Base-by-base conservation (phyloP, 495 filamentous ascomycete species). In the Glarea lozoyensis region DNA sequence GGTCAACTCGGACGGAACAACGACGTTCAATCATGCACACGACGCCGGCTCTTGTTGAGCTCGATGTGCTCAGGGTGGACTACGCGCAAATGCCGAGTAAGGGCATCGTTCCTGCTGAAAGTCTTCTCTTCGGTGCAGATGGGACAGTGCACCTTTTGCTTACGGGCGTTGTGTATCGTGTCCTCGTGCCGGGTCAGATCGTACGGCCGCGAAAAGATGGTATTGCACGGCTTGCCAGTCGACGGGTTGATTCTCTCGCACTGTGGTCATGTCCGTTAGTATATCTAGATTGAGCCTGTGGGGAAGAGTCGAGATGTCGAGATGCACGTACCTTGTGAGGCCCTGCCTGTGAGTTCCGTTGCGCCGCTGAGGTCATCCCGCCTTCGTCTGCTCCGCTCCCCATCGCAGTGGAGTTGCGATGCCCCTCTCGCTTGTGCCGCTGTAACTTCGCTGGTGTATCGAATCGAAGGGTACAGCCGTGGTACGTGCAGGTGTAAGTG, bases 91-190 rank as follows among this genome's bases (percentile, higher is more conserved):
- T 96, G 90, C 43, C 90, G 72, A 11, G 90, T 96, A 30, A 95
- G 72, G 2, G 73, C 92, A 68, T 96, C 92, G 49, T 88, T 89
- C 50, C 92, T 76, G 45, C 84, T 90, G 57, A 97, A 96, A 0
- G 86, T 90, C 72, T 97, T 96, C 56, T 96, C 89, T 49, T 97
- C 92, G n/a, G 86, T 88, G 64, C 90, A 97, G 36, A 93, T 64
- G 41, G 88, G 79, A 61, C 90, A 98, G 17, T 87, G 80, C n/a
- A 94, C 88, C 65, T 98, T 97, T 56, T 86, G 79, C 75, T 95
- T 94, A 53, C 81, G 75, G 3, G 81, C 83, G 52, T 94, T 95
- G 70, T 98, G 92, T 52, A 97, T 96, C 10, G 92, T 97, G 53
- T 95, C 90, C 62, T 98, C 92, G 60, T 98, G 92, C 9, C 92